Evolutionary conservation across 208 protist species (phyloP), one percentile per base, ranked within the genome.

Genomic region (Leishmania amazonensis): DNA sequence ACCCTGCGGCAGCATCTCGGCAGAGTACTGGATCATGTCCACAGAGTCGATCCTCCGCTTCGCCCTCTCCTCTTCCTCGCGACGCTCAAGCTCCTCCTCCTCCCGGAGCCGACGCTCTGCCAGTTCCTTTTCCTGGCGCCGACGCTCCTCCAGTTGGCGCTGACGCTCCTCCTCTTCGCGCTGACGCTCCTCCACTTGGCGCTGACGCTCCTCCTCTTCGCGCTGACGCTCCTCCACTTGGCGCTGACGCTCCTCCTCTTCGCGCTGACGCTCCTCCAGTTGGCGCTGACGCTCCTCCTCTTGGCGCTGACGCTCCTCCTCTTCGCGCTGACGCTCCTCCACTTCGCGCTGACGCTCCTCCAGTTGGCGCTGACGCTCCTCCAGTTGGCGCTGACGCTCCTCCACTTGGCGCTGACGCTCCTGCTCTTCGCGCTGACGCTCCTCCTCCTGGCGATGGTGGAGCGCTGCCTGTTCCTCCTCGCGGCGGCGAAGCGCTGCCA

Each of bases 1-100:
- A 42, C 88, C 88, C 45, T 81, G 83, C 60, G 76, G 77, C 31
- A 85, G 77, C 53, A 82, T 64, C 79, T 80, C 81, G 5, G 87
- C 87, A 0, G 75, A 35, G 51, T 35, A 53, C 15, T 81, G 87
- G 64, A 87, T 85, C 76, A 42, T 28, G 19, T 80, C 78, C 7
- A 84, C 75, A 1, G 83, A 71, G 54, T 86, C 82, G 0, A 86
- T 40, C 70, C 62, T 78, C 42, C 71, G 80, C 78, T 81, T 83
- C 19, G 38, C 38, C 75, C 49, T 79, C 67, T 81, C 83, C 38
- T 68, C 75, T 19, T 60, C 24, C 0, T 49, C 74, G 24, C 58
- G 64, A 38, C 72, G 75, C 53, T 79, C 31, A 4, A 19, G 51
- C 70, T 81, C 76, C 38, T 79, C 75, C 38, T 68, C 60, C 38